These are phyloP conservation scores for Gossypium stocksii DNA, from an alignment of 345 rosid genomes.

Conservation along the genomic window DNA sequence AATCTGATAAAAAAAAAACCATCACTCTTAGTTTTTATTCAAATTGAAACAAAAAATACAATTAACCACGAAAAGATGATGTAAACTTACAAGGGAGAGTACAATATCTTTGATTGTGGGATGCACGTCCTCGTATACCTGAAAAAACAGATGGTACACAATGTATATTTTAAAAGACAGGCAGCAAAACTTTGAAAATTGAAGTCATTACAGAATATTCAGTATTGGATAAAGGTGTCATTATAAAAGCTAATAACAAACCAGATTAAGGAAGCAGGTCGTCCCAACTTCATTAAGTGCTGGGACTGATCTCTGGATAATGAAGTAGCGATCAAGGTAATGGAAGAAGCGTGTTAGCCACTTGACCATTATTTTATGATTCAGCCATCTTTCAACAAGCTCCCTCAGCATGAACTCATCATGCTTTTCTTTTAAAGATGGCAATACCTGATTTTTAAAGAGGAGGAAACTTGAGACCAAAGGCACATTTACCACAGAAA, in stretches of 20 bases:
- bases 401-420: constrained; percentile 83
- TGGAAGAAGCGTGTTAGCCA: constrained; percentile 85
- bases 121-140: constrained; percentile 56
- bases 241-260: constrained; percentile 25
- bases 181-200: not conserved
- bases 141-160: constrained; percentile 6
- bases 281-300: constrained; percentile 71
- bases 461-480: not conserved
- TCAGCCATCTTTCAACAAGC: constrained; percentile 72
- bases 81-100: constrained; percentile 52
- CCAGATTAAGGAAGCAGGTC: constrained; percentile 76
- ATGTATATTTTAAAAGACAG: not conserved
- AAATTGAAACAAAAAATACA: not conserved
- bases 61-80: not conserved
- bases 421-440: constrained; percentile 68
- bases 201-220: not conserved
- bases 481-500: not conserved
- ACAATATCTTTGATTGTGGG: constrained; percentile 60
- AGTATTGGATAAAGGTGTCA: not conserved
- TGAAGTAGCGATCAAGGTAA: constrained; percentile 83
- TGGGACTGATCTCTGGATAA: constrained; percentile 68
- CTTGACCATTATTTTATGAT: constrained; percentile 83
- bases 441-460: constrained; percentile 42
- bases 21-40: not conserved
- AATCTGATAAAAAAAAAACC: constrained; percentile 41